Evolutionary conservation across 2,329 filamentous ascomycete species (phyloP).

Genomic region (Sporothrix variecibatus): DNA sequence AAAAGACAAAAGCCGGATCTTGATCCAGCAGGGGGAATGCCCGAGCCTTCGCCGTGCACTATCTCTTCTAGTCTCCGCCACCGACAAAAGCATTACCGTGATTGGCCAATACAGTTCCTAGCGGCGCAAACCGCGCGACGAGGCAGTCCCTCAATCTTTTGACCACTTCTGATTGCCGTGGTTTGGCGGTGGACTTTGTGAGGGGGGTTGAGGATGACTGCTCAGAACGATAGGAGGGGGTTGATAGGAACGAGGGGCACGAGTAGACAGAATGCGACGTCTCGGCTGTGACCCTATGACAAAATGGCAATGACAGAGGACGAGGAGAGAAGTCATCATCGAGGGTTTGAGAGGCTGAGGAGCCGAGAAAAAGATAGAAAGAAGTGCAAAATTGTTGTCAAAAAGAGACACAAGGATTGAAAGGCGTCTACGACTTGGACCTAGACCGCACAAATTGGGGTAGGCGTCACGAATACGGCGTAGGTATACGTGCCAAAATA

Average conservation of each 20-base stretch:
- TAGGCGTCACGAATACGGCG: neutral
- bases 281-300: neutral
- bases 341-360: neutral
- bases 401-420: neutral
- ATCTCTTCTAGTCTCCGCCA: neutral
- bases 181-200: neutral
- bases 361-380: neutral
- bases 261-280: neutral
- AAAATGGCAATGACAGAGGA: neutral
- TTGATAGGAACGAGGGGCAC: neutral
- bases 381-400: neutral
- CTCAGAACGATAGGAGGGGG: too few relatives aligned
- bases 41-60: neutral
- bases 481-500: neutral
- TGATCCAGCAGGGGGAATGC: neutral
- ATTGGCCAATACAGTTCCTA: neutral
- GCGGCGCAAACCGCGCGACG: slow-evolving; percentile 5
- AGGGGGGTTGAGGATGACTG: neutral
- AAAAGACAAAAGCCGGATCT: slow-evolving; percentile 12
- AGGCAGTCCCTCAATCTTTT: neutral
- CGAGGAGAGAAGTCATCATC: neutral
- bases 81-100: neutral
- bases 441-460: too few relatives aligned
- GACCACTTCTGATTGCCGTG: neutral
- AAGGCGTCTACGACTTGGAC: neutral